Base-by-base conservation (phyloP, 768 basidiomycete species). In the Auriscalpium vulgare region DNA sequence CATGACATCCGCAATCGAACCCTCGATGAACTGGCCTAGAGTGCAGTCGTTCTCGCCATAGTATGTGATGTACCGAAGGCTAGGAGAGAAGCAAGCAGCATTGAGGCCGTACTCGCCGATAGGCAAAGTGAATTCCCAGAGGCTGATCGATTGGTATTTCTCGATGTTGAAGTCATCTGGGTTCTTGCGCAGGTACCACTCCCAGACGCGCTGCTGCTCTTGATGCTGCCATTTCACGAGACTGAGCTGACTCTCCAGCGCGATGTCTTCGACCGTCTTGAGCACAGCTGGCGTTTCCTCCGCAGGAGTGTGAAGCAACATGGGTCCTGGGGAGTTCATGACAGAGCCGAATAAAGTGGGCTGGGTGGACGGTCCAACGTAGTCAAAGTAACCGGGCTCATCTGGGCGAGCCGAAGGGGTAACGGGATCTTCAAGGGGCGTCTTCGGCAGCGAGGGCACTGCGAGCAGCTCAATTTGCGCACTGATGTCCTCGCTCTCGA, bases 1-100 rank as follows among this genome's bases (percentile, higher is more conserved):
- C 23, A 90, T 69, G 0, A 83, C 83, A 50, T 88, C 85, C 50
- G 74, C 75, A 45, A 90, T 84, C 0, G 84, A 79, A 48, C 82
- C 83, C 64, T 97, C 93, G 59, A 99, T 87, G 73, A 87, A 97
- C 67, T 95, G 91, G 0, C 95, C 93, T 13, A 99, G 80, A 0
- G 97, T 95, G 67, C 81, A 83, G 66, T 97, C 94, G 56, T 93
- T 93, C 61, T 91, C 86, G 48, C 92, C 88, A 65, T 99, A 99
- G 69, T 94, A 98, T 14, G 82, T 84, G 72, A 90, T 81, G 59
- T 87, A 85, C 19, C 78, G 76, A 50, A 95, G 67, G 40, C 74
- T 68, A 0, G 95, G 92, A 4, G 85, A 82, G 60, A 88, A 88
- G 65, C 91, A 93, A 4, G 88, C 78, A 8, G 86, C 84, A 64